These are phyloP conservation scores for Cordyceps militaris DNA, from an alignment of 2,329 filamentous ascomycete species.

Conservation along the genomic window DNA sequence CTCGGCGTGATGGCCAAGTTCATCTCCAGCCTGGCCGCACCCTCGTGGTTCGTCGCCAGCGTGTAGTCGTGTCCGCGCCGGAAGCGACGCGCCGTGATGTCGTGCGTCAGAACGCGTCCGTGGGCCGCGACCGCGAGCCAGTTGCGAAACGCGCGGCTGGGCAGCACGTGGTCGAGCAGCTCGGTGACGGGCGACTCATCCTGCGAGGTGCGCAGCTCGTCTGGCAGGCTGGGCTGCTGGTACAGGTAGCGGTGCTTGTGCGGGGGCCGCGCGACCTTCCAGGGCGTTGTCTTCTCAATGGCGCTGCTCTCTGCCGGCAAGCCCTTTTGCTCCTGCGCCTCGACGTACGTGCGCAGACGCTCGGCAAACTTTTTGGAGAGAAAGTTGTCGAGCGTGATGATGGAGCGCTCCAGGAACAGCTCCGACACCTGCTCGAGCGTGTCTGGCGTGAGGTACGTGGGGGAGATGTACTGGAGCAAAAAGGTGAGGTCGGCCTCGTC, in stretches of 20 bases:
- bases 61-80: conserved; percentile 85
- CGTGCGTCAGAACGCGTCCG: conserved; percentile 63
- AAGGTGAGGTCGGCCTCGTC: conserved; percentile 81
- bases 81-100: conserved; percentile 81
- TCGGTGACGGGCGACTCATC: conserved; percentile 61
- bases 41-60: conserved; percentile 76
- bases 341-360: conserved; percentile 64
- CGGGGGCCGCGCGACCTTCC: conserved; percentile 77
- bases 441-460: conserved; percentile 86
- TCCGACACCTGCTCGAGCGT: conserved; percentile 76
- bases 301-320: conserved; percentile 42
- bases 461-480: conserved; percentile 80
- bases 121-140: conserved; percentile 83
- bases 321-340: conserved; percentile 50
- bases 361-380: conserved; percentile 70
- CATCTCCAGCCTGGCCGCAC: conserved; percentile 74
- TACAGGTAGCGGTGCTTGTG: conserved; percentile 95
- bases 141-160: conserved; percentile 77
- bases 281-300: conserved; percentile 53
- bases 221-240: conserved; percentile 47
- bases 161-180: conserved; percentile 73
- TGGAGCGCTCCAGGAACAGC: conserved; percentile 75
- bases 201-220: conserved; percentile 28
- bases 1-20: conserved; percentile 83
- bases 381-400: conserved; percentile 73